Conservation (phyloP, 352 stramenopile genomes). For the Thraustotheca clavata region DNA sequence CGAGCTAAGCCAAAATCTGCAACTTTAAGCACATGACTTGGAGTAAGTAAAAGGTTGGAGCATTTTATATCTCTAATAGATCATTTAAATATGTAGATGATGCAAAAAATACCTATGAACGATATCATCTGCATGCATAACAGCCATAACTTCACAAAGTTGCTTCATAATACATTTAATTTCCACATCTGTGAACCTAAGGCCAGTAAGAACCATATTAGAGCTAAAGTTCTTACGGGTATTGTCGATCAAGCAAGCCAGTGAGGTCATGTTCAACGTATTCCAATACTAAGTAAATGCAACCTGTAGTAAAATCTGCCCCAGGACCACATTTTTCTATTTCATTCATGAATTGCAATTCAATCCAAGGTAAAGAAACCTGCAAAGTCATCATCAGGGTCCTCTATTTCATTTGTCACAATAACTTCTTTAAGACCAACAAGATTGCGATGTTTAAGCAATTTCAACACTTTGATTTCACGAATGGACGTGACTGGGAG, state of each 20-base stretch:
- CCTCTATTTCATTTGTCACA: constrained; percentile 78
- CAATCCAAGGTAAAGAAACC: not conserved
- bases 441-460: constrained; percentile 92
- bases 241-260: constrained; percentile 76
- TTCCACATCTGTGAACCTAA: constrained; percentile 70
- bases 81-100: not conserved
- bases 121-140: constrained; percentile 84
- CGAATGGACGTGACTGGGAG: constrained; percentile 91
- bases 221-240: constrained; percentile 36
- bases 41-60: constrained; percentile 77
- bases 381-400: constrained; percentile 41
- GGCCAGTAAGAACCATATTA: not conserved
- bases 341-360: not conserved
- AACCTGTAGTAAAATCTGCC: constrained; percentile 74
- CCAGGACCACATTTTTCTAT: not conserved
- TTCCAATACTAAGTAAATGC: constrained; percentile 82
- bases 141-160: constrained; percentile 73
- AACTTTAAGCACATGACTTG: constrained; percentile 72
- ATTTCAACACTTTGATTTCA: constrained; percentile 98
- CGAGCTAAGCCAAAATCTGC: constrained; percentile 81
- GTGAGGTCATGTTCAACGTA: constrained; percentile 87
- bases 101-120: constrained; percentile 53
- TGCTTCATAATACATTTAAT: constrained; percentile 87
- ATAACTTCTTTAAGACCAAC: constrained; percentile 96
- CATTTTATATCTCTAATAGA: constrained; percentile 73